phyloP scores from a whole-genome alignment of 495 filamentous ascomycete species.

The Podospora comata region DNA sequence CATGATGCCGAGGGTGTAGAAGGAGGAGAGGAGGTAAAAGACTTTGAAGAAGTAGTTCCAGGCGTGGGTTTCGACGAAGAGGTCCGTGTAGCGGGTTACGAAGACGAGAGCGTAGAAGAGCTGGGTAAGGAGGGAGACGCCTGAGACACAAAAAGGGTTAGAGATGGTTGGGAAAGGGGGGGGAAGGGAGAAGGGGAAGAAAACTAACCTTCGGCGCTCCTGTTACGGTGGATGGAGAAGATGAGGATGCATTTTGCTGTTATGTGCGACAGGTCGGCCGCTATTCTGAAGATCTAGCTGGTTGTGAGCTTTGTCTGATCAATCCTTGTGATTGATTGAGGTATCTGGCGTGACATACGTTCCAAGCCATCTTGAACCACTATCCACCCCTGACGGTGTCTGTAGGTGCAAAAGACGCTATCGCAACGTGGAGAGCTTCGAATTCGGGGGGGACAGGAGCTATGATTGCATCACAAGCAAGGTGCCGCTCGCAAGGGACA shows the following conservation, averaged over 20 bases:
- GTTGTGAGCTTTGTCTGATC: constrained; percentile 9
- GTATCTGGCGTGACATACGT: background rate
- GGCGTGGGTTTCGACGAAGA: constrained; percentile 53
- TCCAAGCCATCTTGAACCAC: background rate
- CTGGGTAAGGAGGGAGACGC: constrained; percentile 93
- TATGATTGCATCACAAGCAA: constrained; percentile 6
- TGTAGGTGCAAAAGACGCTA: background rate
- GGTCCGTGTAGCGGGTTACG: constrained; percentile 78
- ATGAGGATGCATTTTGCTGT: constrained; percentile 85
- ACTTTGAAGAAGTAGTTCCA: constrained; percentile 80
- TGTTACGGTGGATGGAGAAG: constrained; percentile 84
- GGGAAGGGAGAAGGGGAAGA: background rate
- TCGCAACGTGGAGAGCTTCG: background rate
- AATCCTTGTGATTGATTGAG: background rate
- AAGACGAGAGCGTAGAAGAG: constrained; percentile 85
- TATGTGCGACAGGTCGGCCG: constrained; percentile 80
- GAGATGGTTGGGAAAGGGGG: constrained; percentile 12
- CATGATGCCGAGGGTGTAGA: constrained; percentile 88
- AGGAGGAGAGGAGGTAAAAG: constrained; percentile 79
- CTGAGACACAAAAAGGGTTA: constrained; percentile 37
- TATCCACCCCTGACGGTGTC: background rate
- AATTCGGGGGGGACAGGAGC: background rate
- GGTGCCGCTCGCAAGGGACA: constrained; percentile 6
- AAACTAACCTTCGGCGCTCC: constrained; percentile 75
- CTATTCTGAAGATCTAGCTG: constrained; percentile 66